Evolutionary conservation across 2,329 filamentous ascomycete species (phyloP).

Genomic region (Pseudogymnoascus destructans): DNA sequence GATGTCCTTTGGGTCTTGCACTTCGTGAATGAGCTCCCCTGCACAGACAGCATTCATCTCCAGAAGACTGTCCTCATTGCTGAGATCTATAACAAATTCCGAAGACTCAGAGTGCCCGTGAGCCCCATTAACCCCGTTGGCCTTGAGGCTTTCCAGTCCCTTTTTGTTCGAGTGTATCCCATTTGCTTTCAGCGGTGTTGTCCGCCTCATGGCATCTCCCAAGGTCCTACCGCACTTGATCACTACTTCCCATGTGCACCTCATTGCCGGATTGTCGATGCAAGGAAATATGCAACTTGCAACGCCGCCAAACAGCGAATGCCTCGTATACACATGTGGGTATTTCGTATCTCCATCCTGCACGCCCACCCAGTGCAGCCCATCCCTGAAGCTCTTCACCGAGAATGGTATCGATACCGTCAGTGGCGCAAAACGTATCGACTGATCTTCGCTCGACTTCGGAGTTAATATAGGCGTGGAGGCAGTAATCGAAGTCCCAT

Average conservation of each 20-base stretch:
- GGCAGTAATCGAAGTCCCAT: slow-evolving; percentile 16
- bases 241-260: slow-evolving; percentile 78
- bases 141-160: slow-evolving; percentile 16
- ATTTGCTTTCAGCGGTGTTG: slow-evolving; percentile 31
- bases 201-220: slow-evolving; percentile 53
- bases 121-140: slow-evolving; percentile 10
- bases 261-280: slow-evolving; percentile 69
- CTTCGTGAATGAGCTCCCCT: slow-evolving; percentile 75
- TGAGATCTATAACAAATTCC: slow-evolving; percentile 28
- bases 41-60: slow-evolving; percentile 89
- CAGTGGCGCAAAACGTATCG: slow-evolving; percentile 41
- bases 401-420: slow-evolving; percentile 63
- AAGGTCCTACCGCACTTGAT: slow-evolving; percentile 78
- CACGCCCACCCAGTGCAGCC: slow-evolving; percentile 81
- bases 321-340: slow-evolving; percentile 82
- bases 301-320: slow-evolving; percentile 63
- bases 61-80: slow-evolving; percentile 70
- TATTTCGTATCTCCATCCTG: slow-evolving; percentile 69
- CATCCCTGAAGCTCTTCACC: slow-evolving; percentile 65
- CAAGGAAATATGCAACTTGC: slow-evolving; percentile 87
- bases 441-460: slow-evolving; percentile 27
- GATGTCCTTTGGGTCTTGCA: slow-evolving; percentile 60
- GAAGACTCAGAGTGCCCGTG: slow-evolving; percentile 20
- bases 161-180: slow-evolving; percentile 30
- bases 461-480: slow-evolving; percentile 21